These are phyloP conservation scores for Sporothrix variecibatus DNA, from an alignment of 2,329 filamentous ascomycete genomes.

Conservation along the genomic window DNA sequence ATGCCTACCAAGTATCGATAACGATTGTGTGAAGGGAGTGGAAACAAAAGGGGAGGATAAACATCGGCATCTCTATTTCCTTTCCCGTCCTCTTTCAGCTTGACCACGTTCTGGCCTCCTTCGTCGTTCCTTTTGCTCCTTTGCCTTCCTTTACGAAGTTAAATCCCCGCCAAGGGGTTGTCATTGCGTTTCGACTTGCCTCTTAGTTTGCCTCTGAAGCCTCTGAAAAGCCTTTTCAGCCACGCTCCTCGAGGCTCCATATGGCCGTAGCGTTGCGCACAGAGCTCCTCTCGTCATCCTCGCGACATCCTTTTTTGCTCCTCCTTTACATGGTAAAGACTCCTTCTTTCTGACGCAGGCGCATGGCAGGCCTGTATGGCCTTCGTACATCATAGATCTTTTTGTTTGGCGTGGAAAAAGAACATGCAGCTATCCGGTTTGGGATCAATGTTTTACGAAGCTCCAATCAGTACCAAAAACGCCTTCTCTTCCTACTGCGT, in stretches of 20 bases:
- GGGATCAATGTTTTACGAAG: neutral
- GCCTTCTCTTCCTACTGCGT: too few relatives aligned
- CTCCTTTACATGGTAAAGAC: neutral
- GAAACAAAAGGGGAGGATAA: neutral
- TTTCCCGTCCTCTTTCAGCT: neutral
- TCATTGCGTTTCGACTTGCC: neutral
- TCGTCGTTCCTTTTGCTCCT: neutral
- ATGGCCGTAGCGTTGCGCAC: neutral
- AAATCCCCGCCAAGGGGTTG: neutral
- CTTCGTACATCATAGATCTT: too few relatives aligned
- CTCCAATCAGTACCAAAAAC: too few relatives aligned
- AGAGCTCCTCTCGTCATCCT: neutral
- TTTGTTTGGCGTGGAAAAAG: neutral
- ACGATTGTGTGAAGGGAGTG: neutral
- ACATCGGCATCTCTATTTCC: neutral
- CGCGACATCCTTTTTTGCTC: neutral
- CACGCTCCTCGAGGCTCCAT: neutral
- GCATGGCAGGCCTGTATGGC: neutral
- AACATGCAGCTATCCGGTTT: neutral
- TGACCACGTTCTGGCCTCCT: neutral
- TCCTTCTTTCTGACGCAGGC: neutral
- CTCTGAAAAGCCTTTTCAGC: neutral
- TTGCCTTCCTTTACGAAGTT: neutral
- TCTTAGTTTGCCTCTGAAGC: neutral
- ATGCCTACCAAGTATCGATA: neutral